phyloP scores from a whole-genome alignment of 2,329 filamentous ascomycete species.

The Lachnellula cervina region DNA sequence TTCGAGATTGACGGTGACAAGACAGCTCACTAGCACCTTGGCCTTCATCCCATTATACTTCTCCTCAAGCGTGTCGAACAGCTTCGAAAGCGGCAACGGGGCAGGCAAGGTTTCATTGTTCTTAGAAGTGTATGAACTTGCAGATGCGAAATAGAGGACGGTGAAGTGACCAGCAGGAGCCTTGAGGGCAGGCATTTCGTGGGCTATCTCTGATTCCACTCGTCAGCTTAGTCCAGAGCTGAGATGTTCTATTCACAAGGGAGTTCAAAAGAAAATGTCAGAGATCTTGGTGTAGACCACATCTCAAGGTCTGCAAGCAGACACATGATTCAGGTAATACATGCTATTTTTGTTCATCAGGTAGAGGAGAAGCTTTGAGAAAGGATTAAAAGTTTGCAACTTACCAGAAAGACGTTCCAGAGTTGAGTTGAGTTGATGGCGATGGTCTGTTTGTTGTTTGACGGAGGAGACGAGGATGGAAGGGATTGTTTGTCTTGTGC shows the following conservation, averaged over 20 bases:
- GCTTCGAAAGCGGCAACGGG: constrained; percentile 55
- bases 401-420: neutral
- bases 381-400: neutral
- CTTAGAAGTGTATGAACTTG: constrained; percentile 65
- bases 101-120: constrained; percentile 61
- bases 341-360: constrained; percentile 39
- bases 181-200: constrained; percentile 14
- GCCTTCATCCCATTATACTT: constrained; percentile 64
- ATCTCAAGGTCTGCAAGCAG: constrained; percentile 47
- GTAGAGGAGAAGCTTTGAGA: neutral
- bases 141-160: constrained; percentile 77
- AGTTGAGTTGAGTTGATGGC: neutral
- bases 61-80: constrained; percentile 65
- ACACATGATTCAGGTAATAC: constrained; percentile 37
- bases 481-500: too few species aligned
- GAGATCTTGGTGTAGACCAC: constrained; percentile 67
- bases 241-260: neutral
- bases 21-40: constrained; percentile 65
- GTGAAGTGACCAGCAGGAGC: constrained; percentile 59
- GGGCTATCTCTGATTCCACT: constrained; percentile 1
- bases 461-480: neutral
- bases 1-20: constrained; percentile 74
- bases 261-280: constrained; percentile 37
- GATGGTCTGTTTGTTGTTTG: neutral
- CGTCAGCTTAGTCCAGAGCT: constrained; percentile 5